Conservation (phyloP, 768 basidiomycete genomes). For the Amanita muscaria region DNA sequence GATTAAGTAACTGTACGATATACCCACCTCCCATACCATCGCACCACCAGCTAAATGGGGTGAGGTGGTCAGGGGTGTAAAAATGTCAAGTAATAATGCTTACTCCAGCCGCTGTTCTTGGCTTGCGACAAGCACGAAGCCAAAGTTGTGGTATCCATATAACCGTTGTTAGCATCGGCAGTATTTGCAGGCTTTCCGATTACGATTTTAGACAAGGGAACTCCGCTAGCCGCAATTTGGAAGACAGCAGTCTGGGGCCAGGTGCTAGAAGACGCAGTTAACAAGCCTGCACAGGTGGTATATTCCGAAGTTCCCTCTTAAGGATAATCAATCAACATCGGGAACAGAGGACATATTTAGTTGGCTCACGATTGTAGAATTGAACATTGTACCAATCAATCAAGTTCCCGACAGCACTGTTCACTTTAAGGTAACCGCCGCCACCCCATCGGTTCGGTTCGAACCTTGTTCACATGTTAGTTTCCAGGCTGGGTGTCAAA, state of each 20-base stretch:
- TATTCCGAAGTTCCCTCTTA: conserved; percentile 57
- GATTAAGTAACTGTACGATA: neutral
- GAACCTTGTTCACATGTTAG: conserved; percentile 26
- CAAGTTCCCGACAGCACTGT: conserved; percentile 40
- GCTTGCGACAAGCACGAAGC: conserved; percentile 54
- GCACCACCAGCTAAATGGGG: conserved; percentile 22
- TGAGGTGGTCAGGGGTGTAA: no score
- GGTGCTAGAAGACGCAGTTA: conserved; percentile 15
- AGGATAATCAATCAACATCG: neutral
- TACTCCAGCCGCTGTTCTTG: conserved; percentile 58
- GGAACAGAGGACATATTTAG: neutral
- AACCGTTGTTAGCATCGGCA: conserved; percentile 50
- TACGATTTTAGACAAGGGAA: conserved; percentile 29
- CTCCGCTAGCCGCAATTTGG: conserved; percentile 49
- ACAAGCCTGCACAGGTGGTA: conserved; percentile 50
- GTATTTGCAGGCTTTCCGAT: conserved; percentile 63
- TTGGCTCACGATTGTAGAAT: conserved; percentile 22
- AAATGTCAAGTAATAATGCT: conserved; percentile 18
- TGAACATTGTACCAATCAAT: conserved; percentile 63
- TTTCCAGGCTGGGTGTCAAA: neutral
- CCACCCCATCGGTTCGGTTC: conserved; percentile 30
- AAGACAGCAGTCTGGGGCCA: conserved; percentile 59
- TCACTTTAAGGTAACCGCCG: conserved; percentile 50
- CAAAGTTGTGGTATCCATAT: conserved; percentile 48
- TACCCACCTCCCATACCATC: conserved; percentile 31